Evolutionary conservation across 148 eudicot genomes (phyloP).

Genomic region (Rhododendron griersonianum): DNA sequence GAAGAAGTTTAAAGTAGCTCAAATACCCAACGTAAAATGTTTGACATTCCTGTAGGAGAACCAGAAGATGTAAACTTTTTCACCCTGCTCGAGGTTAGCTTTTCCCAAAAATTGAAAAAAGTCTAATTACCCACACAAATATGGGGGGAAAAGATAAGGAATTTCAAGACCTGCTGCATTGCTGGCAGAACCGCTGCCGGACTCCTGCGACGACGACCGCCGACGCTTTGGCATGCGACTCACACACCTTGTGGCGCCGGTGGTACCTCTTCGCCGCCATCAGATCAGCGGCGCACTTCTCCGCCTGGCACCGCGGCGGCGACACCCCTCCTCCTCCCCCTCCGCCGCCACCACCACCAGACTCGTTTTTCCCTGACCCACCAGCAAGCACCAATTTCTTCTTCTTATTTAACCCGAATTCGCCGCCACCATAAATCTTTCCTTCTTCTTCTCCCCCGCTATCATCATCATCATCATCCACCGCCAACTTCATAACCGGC

Average conservation of each 20-base stretch:
- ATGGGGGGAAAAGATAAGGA: not conserved
- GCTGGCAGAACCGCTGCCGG: slow-evolving; percentile 13
- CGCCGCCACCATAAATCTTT: no score
- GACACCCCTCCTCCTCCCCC: not conserved
- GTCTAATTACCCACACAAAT: no score
- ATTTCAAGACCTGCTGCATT: slow-evolving; percentile 9
- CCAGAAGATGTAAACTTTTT: not conserved
- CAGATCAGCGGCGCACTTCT: slow-evolving; percentile 9
- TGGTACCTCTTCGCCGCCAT: slow-evolving; percentile 3
- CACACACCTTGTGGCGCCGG: slow-evolving; percentile 5
- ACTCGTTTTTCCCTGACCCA: not conserved
- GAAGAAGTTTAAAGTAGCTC: not conserved
- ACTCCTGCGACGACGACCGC: not conserved
- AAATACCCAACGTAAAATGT: no score
- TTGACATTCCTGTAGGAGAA: not conserved
- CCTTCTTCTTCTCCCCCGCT: slow-evolving; percentile 2
- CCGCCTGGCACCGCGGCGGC: slow-evolving; percentile 9
- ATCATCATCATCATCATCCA: not conserved
- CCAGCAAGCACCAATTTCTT: not conserved
- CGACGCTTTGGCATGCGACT: slow-evolving; percentile 4
- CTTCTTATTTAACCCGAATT: not conserved
- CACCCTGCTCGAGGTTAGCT: not conserved
- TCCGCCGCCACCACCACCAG: not conserved
- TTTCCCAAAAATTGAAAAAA: not conserved
- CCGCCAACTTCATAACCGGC: not conserved